A percentile compares a stretch with the other conserved stretches of the same genome.
These are phyloP conservation scores for Starmerella asiatica DNA, from an alignment of 805 yeast genomes.

Conservation along the genomic window DNA sequence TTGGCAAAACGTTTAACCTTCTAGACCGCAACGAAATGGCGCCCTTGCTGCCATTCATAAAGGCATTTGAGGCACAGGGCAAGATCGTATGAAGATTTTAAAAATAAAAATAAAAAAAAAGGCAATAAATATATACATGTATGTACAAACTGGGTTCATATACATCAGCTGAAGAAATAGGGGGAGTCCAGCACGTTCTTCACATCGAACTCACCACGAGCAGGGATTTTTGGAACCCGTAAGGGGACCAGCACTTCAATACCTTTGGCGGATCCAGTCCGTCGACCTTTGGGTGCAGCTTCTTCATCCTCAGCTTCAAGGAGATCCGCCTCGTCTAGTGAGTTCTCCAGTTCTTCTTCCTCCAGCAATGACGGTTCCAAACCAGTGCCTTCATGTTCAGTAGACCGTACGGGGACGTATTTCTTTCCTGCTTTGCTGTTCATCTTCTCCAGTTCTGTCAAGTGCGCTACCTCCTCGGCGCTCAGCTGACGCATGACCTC, in stretches of 20 bases:
- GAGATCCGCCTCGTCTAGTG: background rate
- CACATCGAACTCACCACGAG: conserved; percentile 75
- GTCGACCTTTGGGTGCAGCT: conserved; percentile 16
- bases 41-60: conserved; percentile 67
- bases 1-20: conserved; percentile 69
- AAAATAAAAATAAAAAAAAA: background rate
- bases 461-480: conserved; percentile 24
- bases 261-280: background rate
- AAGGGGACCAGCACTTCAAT: conserved; percentile 51
- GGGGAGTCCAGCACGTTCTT: conserved; percentile 52
- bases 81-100: conserved; percentile 38
- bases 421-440: background rate
- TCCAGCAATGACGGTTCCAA: conserved; percentile 18
- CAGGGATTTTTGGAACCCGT: conserved; percentile 57
- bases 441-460: conserved; percentile 22
- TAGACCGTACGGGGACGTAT: conserved; percentile 14
- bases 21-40: conserved; percentile 66
- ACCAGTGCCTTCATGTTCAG: conserved; percentile 27
- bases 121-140: background rate
- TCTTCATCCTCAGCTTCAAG: conserved; percentile 25
- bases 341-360: conserved; percentile 7
- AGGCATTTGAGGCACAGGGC: conserved; percentile 71
- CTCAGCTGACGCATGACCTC: conserved; percentile 32
- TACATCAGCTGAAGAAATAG: conserved; percentile 51
- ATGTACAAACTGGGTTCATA: background rate